Evolutionary conservation across 345 rosid species (phyloP).

Genomic region (Lumnitzera racemosa): DNA sequence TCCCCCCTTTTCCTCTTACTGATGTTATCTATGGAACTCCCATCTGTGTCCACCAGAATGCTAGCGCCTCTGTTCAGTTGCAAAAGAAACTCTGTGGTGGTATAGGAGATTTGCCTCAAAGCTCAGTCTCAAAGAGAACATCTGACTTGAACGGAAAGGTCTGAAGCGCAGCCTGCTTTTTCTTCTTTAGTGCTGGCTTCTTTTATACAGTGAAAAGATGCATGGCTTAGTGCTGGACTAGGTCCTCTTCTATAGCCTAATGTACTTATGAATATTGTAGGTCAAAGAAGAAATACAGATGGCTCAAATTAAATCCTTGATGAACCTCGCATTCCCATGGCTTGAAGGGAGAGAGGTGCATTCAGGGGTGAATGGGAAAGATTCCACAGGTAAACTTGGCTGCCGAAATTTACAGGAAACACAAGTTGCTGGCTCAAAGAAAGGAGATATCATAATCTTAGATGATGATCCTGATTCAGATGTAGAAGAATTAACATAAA

Average conservation of each 20-base stretch:
- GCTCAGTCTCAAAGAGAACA: slow-evolving; percentile 33
- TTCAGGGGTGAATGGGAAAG: slow-evolving; percentile 13
- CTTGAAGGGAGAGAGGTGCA: slow-evolving; percentile 26
- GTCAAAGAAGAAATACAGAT: slow-evolving; percentile 44
- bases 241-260: neutral
- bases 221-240: no score
- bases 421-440: slow-evolving; percentile 14
- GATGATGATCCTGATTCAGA: slow-evolving; percentile 28
- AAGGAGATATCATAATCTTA: slow-evolving; percentile 33
- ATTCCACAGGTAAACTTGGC: slow-evolving; percentile 8
- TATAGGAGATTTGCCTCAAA: slow-evolving; percentile 51
- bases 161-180: neutral
- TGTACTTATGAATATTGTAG: slow-evolving; percentile 17
- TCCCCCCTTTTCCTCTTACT: neutral
- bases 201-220: neutral
- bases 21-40: slow-evolving; percentile 9
- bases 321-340: slow-evolving; percentile 51
- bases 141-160: slow-evolving; percentile 41
- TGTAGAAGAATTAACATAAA: slow-evolving; percentile 5
- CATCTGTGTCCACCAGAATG: slow-evolving; percentile 27
- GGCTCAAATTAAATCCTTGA: slow-evolving; percentile 52
- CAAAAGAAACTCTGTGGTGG: slow-evolving; percentile 52
- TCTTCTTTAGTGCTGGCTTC: neutral
- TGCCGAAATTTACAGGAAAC: slow-evolving; percentile 19
- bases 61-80: slow-evolving; percentile 45